Percentiles rank a stretch among this genome's conserved stretches.
Evolutionary conservation across 2,329 filamentous ascomycete species (phyloP).

Genomic region (Aspergillus ruber): DNA sequence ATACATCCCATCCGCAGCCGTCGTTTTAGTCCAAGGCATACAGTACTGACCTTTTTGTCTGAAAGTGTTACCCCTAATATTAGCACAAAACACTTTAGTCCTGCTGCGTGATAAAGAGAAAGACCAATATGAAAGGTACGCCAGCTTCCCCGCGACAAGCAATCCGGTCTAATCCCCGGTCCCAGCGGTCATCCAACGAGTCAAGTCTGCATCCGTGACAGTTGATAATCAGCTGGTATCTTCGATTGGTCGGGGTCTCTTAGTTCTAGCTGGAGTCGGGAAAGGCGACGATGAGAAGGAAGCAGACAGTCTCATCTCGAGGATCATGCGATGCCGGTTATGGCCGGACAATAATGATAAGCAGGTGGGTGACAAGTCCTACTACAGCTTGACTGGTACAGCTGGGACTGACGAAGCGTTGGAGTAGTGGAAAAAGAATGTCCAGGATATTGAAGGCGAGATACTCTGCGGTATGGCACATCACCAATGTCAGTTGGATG

Average conservation of each 20-base stretch:
- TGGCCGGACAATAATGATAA: constrained; percentile 77
- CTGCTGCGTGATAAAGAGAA: background rate
- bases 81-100: background rate
- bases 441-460: constrained; percentile 83
- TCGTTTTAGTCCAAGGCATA: too few relatives aligned
- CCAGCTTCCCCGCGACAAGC: background rate
- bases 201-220: constrained; percentile 90
- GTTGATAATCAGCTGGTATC: constrained; percentile 88
- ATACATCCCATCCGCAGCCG: too few relatives aligned
- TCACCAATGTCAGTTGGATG: background rate
- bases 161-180: constrained; percentile 1
- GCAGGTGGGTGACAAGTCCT: constrained; percentile 43
- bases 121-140: constrained; percentile 36
- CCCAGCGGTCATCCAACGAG: constrained; percentile 82
- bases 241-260: constrained; percentile 78
- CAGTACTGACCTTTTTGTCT: background rate
- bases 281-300: constrained; percentile 88
- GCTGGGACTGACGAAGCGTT: constrained; percentile 1
- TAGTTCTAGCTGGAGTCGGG: constrained; percentile 87
- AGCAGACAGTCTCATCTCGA: constrained; percentile 72
- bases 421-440: constrained; percentile 77
- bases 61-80: background rate
- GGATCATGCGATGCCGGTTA: constrained; percentile 81
- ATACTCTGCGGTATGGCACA: constrained; percentile 73
- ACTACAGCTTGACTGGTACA: background rate